Evolutionary conservation across 2,329 filamentous ascomycete genomes (phyloP), one percentile per base, ranked within the genome.

Genomic region (Diaporthe citriasiana): DNA sequence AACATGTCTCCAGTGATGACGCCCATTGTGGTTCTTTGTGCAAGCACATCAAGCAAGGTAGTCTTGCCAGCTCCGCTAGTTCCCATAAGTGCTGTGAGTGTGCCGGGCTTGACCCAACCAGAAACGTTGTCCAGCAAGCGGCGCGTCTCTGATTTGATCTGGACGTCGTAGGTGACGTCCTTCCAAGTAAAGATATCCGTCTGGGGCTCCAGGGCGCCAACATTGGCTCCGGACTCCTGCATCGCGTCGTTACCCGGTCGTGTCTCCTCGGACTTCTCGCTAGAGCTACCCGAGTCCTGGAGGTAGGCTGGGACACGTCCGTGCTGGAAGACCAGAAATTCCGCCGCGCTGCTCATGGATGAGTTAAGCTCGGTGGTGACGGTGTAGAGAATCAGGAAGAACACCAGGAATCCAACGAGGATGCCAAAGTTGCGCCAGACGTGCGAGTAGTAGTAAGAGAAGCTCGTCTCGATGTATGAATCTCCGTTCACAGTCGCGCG

Each of bases 21-120:
- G 17, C 91, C 91, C 79, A 91, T 88, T 0, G 86, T 88, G 0
- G 87, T 89, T 22, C 92, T 85, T 70, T 89, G 85, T 0, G 89
- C 89, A 3, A 92, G 81, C 2, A 87, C 87, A 79, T 91, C 88
- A 8, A 91, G 83, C 0, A 91, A 80, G 0, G 89, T 91, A 0
- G 89, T 91, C 79, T 92, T 92, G n/a, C 90, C 90, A 2, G 89
- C 89, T 17, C 89, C 89, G 5, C 85, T 90, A 0, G 91, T 90
- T 53, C 92, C 90, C 90, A 92, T 92, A 8, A 97, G 86, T 1
- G 94, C 95, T 4, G 95, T 97, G 45, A 97, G 84, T 1, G 94
- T 97, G 40, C 95, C 95, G 0, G 95, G 95, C 81, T 95, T 95
- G 73, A 98, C 94, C 93, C 94, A 97, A 8, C 95, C 95, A 77